Evolutionary conservation across 306 rosid genomes (phyloP).

Genomic region (Luffa acutangula): DNA sequence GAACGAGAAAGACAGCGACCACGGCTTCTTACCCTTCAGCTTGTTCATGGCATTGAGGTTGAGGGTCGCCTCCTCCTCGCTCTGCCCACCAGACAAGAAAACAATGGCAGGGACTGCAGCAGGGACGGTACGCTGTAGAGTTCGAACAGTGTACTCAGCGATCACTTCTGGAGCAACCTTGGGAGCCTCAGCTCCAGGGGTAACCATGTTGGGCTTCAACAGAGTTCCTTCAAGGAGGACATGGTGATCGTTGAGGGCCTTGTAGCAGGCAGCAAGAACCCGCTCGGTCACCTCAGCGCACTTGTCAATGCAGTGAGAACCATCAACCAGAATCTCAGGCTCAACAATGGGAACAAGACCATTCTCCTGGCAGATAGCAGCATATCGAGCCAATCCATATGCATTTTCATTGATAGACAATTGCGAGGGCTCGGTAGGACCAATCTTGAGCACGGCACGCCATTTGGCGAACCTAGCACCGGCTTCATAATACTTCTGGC

Average conservation of each 20-base stretch:
- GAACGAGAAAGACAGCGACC: conserved; percentile 71
- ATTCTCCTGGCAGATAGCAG: conserved; percentile 67
- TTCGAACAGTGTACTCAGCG: conserved; percentile 58
- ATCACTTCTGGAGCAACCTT: conserved; percentile 51
- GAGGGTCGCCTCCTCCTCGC: conserved; percentile 74
- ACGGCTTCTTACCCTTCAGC: conserved; percentile 69
- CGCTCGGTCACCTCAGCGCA: conserved; percentile 78
- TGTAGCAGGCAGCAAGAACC: conserved; percentile 71
- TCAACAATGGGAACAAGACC: conserved; percentile 82
- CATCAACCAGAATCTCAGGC: conserved; percentile 78
- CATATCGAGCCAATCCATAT: conserved; percentile 66
- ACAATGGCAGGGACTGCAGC: conserved; percentile 70
- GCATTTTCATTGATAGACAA: conserved; percentile 60
- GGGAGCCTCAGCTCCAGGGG: conserved; percentile 60
- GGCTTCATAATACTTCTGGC: conserved; percentile 66
- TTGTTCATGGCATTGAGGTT: conserved; percentile 78
- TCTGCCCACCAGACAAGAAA: conserved; percentile 87
- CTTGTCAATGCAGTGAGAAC: conserved; percentile 51
- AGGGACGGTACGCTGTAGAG: conserved; percentile 57
- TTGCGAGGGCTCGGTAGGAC: conserved; percentile 59
- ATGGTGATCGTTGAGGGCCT: conserved; percentile 66
- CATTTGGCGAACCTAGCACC: conserved; percentile 84
- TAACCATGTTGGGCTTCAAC: conserved; percentile 88
- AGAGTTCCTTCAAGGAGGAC: conserved; percentile 75
- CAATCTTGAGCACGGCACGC: conserved; percentile 75